Conservation (phyloP, 371 early-diverging fungal species). For the Cladochytrium tenue region DNA sequence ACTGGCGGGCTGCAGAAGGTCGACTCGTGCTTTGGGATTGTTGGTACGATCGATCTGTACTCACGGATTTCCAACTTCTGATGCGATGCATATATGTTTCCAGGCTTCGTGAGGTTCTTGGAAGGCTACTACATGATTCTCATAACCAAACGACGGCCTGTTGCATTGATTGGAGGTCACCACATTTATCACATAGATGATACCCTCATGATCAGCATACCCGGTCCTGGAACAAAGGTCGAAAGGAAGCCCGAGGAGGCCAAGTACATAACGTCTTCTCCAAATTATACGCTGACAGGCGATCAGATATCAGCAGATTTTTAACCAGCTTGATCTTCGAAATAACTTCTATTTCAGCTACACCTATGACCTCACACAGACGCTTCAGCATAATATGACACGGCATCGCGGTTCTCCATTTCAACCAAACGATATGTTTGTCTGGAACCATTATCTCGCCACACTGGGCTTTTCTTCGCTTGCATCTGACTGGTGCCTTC, state of each 20-base stretch:
- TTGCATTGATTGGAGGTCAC: constrained; percentile 92
- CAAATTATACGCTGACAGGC: too few relatives aligned
- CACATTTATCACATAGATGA: constrained; percentile 93
- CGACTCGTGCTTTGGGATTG: constrained; percentile 65
- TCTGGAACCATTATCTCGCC: constrained; percentile 91
- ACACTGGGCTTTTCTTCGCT: constrained; percentile 60
- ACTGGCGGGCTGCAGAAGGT: constrained; percentile 78
- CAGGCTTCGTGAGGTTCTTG: constrained; percentile 87
- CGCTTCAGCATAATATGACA: constrained; percentile 87
- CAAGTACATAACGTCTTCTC: constrained; percentile 40
- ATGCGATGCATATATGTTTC: constrained; percentile 6
- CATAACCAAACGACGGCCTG: constrained; percentile 84
- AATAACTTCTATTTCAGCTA: constrained; percentile 91
- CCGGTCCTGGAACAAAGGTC: constrained; percentile 56
- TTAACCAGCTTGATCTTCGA: constrained; percentile 77
- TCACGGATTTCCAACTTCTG: neutral
- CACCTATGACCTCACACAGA: constrained; percentile 90
- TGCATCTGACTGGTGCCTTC: constrained; percentile 80
- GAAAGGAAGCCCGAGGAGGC: constrained; percentile 82
- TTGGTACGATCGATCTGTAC: constrained; percentile 45
- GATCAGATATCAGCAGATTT: constrained; percentile 73
- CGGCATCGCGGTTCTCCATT: constrained; percentile 29
- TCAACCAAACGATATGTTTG: constrained; percentile 81
- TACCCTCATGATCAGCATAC: constrained; percentile 75
- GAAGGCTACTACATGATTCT: constrained; percentile 90